A percentile compares a stretch with the other conserved stretches of the same genome.
phyloP scores from a whole-genome alignment of 495 filamentous ascomycete species.

The Gamarada debralockiae region DNA sequence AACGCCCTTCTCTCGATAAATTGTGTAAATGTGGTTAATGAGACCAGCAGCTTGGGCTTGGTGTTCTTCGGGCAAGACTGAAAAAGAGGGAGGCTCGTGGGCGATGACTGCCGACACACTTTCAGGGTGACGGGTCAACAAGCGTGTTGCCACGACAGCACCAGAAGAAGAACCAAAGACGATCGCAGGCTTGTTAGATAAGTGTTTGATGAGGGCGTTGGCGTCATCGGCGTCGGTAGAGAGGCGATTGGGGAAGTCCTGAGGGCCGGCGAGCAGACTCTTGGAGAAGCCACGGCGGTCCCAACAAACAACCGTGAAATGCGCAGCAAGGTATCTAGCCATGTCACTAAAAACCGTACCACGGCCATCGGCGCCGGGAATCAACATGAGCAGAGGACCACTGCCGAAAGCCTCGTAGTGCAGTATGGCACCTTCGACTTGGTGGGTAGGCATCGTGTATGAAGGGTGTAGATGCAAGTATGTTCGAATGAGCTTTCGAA shows the following conservation, averaged over 20 bases:
- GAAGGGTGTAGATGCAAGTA: no score
- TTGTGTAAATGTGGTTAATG: no score
- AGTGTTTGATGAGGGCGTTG: slow-evolving; percentile 4
- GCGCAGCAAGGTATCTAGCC: not conserved
- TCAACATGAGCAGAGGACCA: not conserved
- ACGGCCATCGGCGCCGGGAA: slow-evolving; percentile 1
- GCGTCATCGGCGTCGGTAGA: slow-evolving; percentile 15
- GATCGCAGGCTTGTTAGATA: not conserved
- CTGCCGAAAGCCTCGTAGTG: slow-evolving; percentile 3
- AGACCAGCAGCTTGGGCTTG: no score
- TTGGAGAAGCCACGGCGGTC: slow-evolving; percentile 51
- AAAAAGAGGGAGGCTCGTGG: no score
- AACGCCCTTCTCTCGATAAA: no score
- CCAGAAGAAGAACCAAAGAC: slow-evolving; percentile 1
- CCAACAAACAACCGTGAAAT: slow-evolving; percentile 32
- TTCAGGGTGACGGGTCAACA: slow-evolving; percentile 1
- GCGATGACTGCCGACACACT: no score
- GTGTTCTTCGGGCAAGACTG: no score
- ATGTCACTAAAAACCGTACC: not conserved
- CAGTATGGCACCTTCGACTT: not conserved
- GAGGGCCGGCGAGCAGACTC: slow-evolving; percentile 2
- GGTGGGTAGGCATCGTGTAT: slow-evolving; percentile 3
- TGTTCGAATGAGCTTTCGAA: no score
- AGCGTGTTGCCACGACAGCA: not conserved
- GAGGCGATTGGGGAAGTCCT: slow-evolving; percentile 17